Evolutionary conservation across 2,329 filamentous ascomycete species (phyloP).

Genomic region (Phyllosticta capitalensis): DNA sequence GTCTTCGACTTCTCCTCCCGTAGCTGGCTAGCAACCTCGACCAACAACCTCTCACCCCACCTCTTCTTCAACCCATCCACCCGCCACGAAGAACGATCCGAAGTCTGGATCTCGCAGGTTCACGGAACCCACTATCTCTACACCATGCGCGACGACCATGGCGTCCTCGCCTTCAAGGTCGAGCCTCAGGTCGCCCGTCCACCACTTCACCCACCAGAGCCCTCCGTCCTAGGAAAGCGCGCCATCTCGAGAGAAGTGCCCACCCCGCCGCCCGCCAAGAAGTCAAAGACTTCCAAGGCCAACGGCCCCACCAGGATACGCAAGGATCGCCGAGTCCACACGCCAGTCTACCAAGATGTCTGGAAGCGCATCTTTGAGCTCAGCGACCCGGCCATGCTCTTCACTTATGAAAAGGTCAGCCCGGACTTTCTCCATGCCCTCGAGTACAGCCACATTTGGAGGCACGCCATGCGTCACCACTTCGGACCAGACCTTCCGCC

Average conservation of each 20-base stretch:
- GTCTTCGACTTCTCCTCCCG: neutral
- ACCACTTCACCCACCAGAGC: neutral
- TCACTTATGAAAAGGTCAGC: slow-evolving; percentile 10
- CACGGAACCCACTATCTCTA: slow-evolving; percentile 7
- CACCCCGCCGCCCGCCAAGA: slow-evolving; percentile 2
- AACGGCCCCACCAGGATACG: slow-evolving; percentile 14
- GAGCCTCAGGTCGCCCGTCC: slow-evolving; percentile 5
- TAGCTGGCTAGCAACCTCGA: slow-evolving; percentile 2
- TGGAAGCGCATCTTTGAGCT: slow-evolving; percentile 15
- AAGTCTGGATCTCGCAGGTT: slow-evolving; percentile 6
- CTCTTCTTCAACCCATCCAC: slow-evolving; percentile 9
- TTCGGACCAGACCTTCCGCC: slow-evolving; percentile 26
- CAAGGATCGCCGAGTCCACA: slow-evolving; percentile 13
- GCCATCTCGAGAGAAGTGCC: slow-evolving; percentile 1
- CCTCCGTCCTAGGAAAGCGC: slow-evolving; percentile 9
- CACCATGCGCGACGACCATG: slow-evolving; percentile 8
- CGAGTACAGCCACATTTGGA: slow-evolving; percentile 21
- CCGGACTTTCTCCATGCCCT: slow-evolving; percentile 3
- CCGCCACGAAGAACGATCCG: slow-evolving; percentile 4
- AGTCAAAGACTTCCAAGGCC: neutral
- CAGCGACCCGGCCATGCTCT: slow-evolving; percentile 13
- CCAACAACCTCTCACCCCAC: slow-evolving; percentile 1
- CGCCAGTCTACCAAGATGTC: slow-evolving; percentile 13
- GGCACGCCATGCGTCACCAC: slow-evolving; percentile 25
- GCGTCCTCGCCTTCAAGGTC: slow-evolving; percentile 11